Percentiles rank a stretch among this genome's conserved stretches.
These are phyloP conservation scores for Thecamonas trahens DNA, from an alignment of 78 protist species.

Conservation along the genomic window DNA sequence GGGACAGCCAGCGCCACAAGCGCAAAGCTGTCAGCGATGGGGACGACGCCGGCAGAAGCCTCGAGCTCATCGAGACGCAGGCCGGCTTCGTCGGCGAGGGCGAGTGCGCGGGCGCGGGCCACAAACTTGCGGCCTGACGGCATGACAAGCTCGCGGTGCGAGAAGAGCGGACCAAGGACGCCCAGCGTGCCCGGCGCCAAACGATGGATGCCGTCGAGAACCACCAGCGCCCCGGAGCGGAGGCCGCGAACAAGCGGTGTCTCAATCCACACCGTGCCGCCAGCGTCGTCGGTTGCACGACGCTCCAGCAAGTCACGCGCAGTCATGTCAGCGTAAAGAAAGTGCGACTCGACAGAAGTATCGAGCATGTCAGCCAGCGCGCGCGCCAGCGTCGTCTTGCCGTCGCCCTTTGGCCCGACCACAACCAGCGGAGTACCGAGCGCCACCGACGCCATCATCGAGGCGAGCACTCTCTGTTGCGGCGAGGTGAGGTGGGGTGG, in stretches of 20 bases:
- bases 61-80: too few relatives aligned
- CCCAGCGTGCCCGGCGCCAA: background rate
- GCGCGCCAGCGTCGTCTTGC: slow-evolving; percentile 19
- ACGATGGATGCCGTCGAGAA: slow-evolving; percentile 42
- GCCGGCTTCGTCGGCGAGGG: too few relatives aligned
- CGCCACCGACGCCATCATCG: slow-evolving; percentile 1
- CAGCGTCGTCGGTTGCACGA: slow-evolving; percentile 16
- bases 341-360: too few relatives aligned
- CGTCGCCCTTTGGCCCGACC: slow-evolving; percentile 29
- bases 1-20: too few relatives aligned
- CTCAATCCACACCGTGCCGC: slow-evolving; percentile 35
- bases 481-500: too few relatives aligned
- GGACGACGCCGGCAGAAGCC: too few relatives aligned
- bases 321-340: slow-evolving; percentile 55
- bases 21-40: too few relatives aligned
- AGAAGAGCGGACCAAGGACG: background rate
- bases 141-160: background rate
- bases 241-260: slow-evolving; percentile 28
- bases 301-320: slow-evolving; percentile 43
- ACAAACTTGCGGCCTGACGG: too few relatives aligned
- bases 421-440: slow-evolving; percentile 1
- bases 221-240: slow-evolving; percentile 10
- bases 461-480: background rate
- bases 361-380: slow-evolving; percentile 5
- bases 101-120: too few relatives aligned